Percentiles rank a stretch among this genome's conserved stretches.
These are phyloP conservation scores for Jatropha podagrica DNA, from an alignment of 441 rosid species.

Conservation along the genomic window DNA sequence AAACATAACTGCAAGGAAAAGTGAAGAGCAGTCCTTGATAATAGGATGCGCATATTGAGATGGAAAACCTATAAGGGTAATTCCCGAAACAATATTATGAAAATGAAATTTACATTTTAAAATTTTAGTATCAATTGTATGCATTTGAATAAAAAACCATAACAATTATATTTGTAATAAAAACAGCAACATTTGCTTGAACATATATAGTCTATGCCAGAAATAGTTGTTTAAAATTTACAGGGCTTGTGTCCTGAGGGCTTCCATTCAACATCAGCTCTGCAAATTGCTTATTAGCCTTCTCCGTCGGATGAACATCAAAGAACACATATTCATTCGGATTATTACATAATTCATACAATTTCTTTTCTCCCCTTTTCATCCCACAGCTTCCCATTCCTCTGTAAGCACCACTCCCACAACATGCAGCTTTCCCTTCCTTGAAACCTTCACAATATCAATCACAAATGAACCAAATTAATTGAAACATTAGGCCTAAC, in stretches of 20 bases:
- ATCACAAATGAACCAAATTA: neutral
- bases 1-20: no score
- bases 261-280: constrained; percentile 18
- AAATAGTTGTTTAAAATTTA: no score
- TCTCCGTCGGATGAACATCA: constrained; percentile 29
- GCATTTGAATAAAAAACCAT: no score
- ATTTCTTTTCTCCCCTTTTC: neutral
- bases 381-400: neutral
- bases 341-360: constrained; percentile 13
- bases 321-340: constrained; percentile 27
- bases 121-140: no score
- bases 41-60: no score
- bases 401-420: neutral
- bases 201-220: no score
- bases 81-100: no score
- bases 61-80: no score
- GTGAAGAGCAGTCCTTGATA: no score
- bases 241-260: neutral
- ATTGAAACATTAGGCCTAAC: neutral
- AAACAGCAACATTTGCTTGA: no score
- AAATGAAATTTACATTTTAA: no score
- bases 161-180: no score
- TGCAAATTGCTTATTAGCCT: constrained; percentile 22
- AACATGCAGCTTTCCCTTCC: neutral
- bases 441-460: neutral